Evolutionary conservation across 169 alveolate species (phyloP).

Genomic region (Miamiensis avidus): DNA sequence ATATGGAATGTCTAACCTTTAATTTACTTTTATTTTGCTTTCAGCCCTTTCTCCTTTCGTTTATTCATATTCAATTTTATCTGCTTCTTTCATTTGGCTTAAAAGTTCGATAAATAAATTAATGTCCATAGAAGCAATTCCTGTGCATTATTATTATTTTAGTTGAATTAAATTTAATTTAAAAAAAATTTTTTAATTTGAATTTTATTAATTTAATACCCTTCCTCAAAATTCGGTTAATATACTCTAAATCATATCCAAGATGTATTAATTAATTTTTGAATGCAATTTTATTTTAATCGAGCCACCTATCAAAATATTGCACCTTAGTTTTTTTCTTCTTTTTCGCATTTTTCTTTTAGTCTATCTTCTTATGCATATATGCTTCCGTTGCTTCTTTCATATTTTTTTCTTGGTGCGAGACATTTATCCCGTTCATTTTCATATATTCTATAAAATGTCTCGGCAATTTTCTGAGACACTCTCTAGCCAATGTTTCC

Average conservation of each 20-base stretch:
- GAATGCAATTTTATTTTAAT: conserved; percentile 40
- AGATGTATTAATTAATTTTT: conserved; percentile 22
- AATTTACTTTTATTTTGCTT: neutral
- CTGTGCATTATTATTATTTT: neutral
- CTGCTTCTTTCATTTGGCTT: conserved; percentile 20
- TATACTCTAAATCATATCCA: conserved; percentile 29
- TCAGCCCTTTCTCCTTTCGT: neutral
- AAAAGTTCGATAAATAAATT: conserved; percentile 41
- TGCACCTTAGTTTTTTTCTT: conserved; percentile 20
- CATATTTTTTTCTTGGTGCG: conserved; percentile 36
- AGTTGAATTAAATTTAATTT: neutral
- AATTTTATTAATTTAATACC: too few relatives aligned
- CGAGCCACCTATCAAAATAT: conserved; percentile 29
- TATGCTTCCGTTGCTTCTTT: conserved; percentile 35
- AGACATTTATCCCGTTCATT: conserved; percentile 50
- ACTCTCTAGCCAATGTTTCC: conserved; percentile 65
- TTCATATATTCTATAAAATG: conserved; percentile 61
- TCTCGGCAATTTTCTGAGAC: conserved; percentile 65
- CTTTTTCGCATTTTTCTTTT: conserved; percentile 31
- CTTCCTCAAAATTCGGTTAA: conserved; percentile 28
- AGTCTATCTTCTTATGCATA: conserved; percentile 34
- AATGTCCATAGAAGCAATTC: conserved; percentile 29
- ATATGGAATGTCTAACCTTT: neutral
- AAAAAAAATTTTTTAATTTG: neutral
- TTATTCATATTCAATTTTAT: neutral